Percentiles rank a stretch among this genome's conserved stretches.
These are phyloP conservation scores for Silene vulgaris DNA, from an alignment of 179 eudicot genomes.

Conservation along the genomic window DNA sequence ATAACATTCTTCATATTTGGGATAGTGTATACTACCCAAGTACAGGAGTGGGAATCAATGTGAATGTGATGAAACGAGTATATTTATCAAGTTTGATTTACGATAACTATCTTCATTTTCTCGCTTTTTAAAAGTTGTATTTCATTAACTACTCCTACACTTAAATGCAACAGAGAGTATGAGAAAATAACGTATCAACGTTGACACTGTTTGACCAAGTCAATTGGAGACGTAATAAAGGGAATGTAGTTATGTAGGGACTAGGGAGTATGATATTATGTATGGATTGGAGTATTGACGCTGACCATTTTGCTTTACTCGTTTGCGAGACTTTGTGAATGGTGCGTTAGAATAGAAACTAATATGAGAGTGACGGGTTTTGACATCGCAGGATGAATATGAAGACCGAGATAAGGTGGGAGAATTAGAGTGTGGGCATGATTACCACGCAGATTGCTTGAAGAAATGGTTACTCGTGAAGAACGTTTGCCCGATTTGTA, in stretches of 20 bases:
- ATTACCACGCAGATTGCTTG: constrained; percentile 75
- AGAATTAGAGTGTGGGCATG: constrained; percentile 73
- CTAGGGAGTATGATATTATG: background rate
- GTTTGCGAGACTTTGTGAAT: background rate
- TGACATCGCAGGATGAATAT: constrained; percentile 57
- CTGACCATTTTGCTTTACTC: background rate
- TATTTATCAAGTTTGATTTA: background rate
- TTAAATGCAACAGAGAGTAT: no score
- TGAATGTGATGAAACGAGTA: background rate
- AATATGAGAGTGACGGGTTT: constrained; percentile 6
- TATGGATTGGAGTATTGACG: no score
- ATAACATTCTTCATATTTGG: no score
- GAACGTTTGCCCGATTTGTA: constrained; percentile 91
- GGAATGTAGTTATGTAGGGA: background rate
- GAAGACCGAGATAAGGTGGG: constrained; percentile 55
- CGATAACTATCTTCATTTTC: background rate
- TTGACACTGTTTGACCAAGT: no score
- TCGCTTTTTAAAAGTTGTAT: background rate
- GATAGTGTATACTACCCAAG: background rate
- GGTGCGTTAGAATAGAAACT: background rate
- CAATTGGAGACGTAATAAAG: background rate
- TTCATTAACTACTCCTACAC: background rate
- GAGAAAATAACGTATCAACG: no score
- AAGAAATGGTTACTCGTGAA: constrained; percentile 78
- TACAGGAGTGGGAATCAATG: background rate